Percentiles rank a stretch among this genome's conserved stretches.
Evolutionary conservation across 495 filamentous ascomycete species (phyloP).

Genomic region (Daldinia decipiens): DNA sequence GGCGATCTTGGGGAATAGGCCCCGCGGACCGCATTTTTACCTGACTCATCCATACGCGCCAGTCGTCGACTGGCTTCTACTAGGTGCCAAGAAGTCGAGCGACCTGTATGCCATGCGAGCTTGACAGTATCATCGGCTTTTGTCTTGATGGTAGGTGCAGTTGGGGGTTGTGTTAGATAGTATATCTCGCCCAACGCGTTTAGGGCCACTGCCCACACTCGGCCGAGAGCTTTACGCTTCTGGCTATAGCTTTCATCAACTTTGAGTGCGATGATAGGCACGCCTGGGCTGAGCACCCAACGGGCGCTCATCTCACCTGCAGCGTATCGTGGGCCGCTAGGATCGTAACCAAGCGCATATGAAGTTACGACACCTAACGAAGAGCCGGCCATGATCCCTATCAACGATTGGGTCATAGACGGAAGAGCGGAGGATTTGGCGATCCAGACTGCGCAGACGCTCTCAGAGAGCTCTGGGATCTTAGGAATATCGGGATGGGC

Average conservation of each 20-base stretch:
- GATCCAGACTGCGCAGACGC: constrained; percentile 87
- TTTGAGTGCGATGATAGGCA: constrained; percentile 86
- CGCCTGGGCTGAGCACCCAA: constrained; percentile 91
- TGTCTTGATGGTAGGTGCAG: constrained; percentile 49
- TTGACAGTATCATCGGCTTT: constrained; percentile 65
- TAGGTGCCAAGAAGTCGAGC: constrained; percentile 80
- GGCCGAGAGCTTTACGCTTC: constrained; percentile 71
- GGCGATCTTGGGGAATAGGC: constrained; percentile 61
- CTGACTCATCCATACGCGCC: constrained; percentile 72
- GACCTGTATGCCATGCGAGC: constrained; percentile 80
- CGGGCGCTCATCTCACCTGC: constrained; percentile 82
- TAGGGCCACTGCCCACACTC: constrained; percentile 85
- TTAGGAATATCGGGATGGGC: constrained; percentile 75
- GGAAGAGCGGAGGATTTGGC: constrained; percentile 80
- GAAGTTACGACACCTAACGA: constrained; percentile 86
- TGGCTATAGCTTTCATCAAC: constrained; percentile 83
- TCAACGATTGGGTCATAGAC: constrained; percentile 75
- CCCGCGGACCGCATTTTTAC: constrained; percentile 59
- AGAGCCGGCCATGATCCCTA: constrained; percentile 86
- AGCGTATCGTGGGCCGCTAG: constrained; percentile 71
- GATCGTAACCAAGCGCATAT: constrained; percentile 78
- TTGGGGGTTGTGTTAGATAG: constrained; percentile 77
- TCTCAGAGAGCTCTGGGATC: constrained; percentile 67
- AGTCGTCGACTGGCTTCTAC: constrained; percentile 78
- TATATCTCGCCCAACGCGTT: constrained; percentile 95